Evolutionary conservation across 345 rosid species (phyloP).

Genomic region (Rubroshorea leprosula): DNA sequence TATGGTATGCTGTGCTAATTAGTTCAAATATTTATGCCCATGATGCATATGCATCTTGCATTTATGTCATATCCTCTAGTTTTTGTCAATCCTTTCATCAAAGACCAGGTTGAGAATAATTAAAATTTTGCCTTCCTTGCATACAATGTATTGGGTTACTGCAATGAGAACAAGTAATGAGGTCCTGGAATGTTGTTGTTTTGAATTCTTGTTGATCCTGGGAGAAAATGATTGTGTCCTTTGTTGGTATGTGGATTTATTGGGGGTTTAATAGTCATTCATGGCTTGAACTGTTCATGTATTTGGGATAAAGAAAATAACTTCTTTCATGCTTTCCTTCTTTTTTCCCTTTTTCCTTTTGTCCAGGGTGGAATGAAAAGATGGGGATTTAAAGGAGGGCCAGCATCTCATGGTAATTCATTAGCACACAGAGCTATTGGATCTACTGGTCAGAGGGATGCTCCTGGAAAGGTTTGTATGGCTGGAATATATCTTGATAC

Average conservation of each 20-base stretch:
- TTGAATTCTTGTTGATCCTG: not conserved
- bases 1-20: no score
- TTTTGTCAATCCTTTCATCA: no score
- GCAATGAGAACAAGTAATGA: no score
- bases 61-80: no score
- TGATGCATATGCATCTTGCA: not conserved
- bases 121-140: no score
- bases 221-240: not conserved
- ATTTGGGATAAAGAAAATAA: no score
- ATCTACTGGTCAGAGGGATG: conserved; percentile 97
- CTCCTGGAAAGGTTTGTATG: conserved; percentile 73
- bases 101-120: no score
- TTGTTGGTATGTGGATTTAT: not conserved
- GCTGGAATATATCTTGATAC: not conserved
- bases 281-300: not conserved
- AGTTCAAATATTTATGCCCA: not conserved
- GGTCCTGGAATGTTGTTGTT: no score
- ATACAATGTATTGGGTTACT: no score
- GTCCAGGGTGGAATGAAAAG: conserved; percentile 89
- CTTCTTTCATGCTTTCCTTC: no score
- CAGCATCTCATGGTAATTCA: conserved; percentile 84
- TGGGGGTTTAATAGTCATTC: not conserved
- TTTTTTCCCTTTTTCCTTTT: conserved; percentile 6
- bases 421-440: conserved; percentile 68
- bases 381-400: conserved; percentile 46